Percentiles rank a stretch among this genome's conserved stretches.
Conservation (phyloP, 2,329 filamentous ascomycete genomes). For the Arthrinium puccinioides region DNA sequence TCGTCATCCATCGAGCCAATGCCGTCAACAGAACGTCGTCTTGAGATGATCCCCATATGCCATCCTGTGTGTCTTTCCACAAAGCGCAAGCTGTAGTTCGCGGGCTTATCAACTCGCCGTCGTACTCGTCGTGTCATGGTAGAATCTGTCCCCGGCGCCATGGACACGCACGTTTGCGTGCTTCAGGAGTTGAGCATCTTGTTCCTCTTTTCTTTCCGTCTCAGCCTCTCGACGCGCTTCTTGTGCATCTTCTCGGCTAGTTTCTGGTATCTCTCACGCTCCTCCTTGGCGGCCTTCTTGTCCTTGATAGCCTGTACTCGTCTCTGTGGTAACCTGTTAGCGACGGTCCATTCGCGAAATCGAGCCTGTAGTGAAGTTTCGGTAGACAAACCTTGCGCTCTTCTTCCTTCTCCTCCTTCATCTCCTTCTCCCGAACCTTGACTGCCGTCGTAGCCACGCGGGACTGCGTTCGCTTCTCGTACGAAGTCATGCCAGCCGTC, state of each 20-base stretch:
- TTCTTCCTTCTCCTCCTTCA: conserved; percentile 94
- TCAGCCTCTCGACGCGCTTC: conserved; percentile 87
- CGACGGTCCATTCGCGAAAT: background rate
- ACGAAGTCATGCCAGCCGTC: conserved; percentile 68
- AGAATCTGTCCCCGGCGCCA: too few species aligned
- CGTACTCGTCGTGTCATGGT: too few species aligned
- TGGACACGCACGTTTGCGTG: too few species aligned
- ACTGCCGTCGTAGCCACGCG: conserved; percentile 65
- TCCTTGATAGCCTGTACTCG: conserved; percentile 77
- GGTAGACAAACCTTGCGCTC: conserved; percentile 58
- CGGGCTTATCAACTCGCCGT: too few species aligned
- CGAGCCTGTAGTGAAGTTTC: background rate
- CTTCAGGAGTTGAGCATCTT: conserved; percentile 65
- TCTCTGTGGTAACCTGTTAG: conserved; percentile 40
- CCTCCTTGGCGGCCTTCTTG: conserved; percentile 80
- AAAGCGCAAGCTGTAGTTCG: too few species aligned
- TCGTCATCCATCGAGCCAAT: too few species aligned
- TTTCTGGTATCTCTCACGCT: conserved; percentile 86
- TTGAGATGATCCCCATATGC: too few species aligned
- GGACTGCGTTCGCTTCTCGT: conserved; percentile 65
- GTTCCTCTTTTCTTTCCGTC: conserved; percentile 94
- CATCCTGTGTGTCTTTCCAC: too few species aligned
- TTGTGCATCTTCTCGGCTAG: conserved; percentile 97
- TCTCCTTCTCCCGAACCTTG: conserved; percentile 89
- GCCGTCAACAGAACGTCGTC: too few species aligned